Conservation (phyloP, 306 rosid species). For the Herpetospermum pedunculosum region DNA sequence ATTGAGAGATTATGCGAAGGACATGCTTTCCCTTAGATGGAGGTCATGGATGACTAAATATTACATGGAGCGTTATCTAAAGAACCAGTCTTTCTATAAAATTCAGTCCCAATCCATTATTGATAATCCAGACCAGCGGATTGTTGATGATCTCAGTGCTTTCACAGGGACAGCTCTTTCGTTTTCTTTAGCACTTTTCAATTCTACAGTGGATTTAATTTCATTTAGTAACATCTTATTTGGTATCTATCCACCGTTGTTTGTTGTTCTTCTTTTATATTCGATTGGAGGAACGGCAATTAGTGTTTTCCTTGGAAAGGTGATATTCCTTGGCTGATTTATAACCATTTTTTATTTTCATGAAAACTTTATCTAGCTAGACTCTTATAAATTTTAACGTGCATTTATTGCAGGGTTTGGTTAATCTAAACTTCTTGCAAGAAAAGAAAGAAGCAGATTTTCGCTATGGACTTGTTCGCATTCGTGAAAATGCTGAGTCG, state of each 20-base stretch:
- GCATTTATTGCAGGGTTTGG: conserved; percentile 60
- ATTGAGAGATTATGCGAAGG: conserved; percentile 81
- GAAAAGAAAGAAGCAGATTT: conserved; percentile 99
- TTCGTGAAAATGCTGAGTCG: conserved; percentile 96
- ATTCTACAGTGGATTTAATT: conserved; percentile 76
- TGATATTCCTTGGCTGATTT: conserved; percentile 14
- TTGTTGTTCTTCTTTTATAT: conserved; percentile 70
- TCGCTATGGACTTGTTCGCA: conserved; percentile 90
- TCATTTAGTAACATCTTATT: conserved; percentile 86
- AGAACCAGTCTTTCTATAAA: conserved; percentile 74
- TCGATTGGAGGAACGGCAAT: conserved; percentile 89
- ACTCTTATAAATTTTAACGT: conserved; percentile 7
- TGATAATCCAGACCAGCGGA: conserved; percentile 92
- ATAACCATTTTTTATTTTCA: background rate
- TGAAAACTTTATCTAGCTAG: background rate
- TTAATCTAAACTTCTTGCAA: conserved; percentile 76
- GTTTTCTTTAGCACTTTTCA: conserved; percentile 69
- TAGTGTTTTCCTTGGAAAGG: conserved; percentile 85
- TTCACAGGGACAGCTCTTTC: conserved; percentile 81
- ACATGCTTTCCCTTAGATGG: conserved; percentile 87
- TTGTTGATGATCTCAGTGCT: conserved; percentile 89
- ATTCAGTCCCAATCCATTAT: conserved; percentile 89
- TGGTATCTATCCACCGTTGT: conserved; percentile 92
- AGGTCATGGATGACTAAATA: conserved; percentile 98
- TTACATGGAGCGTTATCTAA: conserved; percentile 85